Conservation (phyloP, 2,329 filamentous ascomycete genomes). For the Diaporthe capsici region DNA sequence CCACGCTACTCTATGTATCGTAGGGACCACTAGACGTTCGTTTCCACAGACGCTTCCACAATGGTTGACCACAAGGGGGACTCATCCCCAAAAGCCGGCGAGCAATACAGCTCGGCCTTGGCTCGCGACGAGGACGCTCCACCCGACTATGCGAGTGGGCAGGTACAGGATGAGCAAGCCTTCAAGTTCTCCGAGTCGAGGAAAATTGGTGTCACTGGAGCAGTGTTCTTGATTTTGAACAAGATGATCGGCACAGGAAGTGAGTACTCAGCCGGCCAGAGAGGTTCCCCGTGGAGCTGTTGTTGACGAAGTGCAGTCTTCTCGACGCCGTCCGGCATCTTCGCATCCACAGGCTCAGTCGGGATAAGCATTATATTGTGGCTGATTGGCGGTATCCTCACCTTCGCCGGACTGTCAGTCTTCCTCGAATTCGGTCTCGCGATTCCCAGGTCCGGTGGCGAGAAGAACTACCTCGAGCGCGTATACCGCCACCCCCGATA, state of each 20-base stretch:
- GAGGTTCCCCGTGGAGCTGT: neutral
- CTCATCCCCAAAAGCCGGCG: neutral
- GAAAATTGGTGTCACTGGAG: constrained; percentile 67
- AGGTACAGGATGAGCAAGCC: constrained; percentile 46
- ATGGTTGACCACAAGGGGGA: constrained; percentile 27
- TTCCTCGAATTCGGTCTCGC: constrained; percentile 75
- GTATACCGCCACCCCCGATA: constrained; percentile 72
- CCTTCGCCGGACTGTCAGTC: constrained; percentile 71
- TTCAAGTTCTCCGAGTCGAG: constrained; percentile 57
- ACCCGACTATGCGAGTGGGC: neutral
- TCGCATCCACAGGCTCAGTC: constrained; percentile 66
- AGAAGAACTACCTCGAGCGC: constrained; percentile 77
- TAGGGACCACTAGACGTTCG: neutral
- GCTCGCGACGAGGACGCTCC: neutral
- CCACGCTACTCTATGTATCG: neutral
- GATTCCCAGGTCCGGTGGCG: constrained; percentile 73
- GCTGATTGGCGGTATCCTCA: constrained; percentile 62
- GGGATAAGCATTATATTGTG: constrained; percentile 58
- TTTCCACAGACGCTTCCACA: neutral
- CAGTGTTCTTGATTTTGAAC: constrained; percentile 69
- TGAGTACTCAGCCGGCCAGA: constrained; percentile 49
- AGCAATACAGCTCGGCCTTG: neutral
- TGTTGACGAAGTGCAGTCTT: constrained; percentile 54
- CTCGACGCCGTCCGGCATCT: constrained; percentile 68
- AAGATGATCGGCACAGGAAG: constrained; percentile 73